Base-by-base conservation (phyloP, 805 yeast species). In the Candida ipomoeae region DNA sequence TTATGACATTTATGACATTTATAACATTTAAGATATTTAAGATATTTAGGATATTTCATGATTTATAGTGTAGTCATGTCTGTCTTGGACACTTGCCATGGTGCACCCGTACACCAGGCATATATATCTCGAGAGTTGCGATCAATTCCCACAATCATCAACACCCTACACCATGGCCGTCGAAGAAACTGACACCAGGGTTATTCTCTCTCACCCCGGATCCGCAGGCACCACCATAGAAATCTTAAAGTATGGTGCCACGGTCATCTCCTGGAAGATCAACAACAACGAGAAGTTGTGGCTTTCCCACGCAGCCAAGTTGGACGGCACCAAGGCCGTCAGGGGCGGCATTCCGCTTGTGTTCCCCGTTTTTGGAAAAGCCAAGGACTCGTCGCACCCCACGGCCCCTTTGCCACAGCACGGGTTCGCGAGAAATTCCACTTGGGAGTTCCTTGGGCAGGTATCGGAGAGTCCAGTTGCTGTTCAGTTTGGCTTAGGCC, bases 291-390 rank as follows among this genome's bases (percentile, higher is more conserved):
- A 94, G 67, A 91, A 88, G 69, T 75, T 94, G 50, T 94, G 96
- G 96, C 71, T 85, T 31, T 80, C 85, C 6, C 66, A 73, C 10
- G 92, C 80, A 36, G 96, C 98, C 43, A 82, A 83, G 60, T 71
- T 92, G 53, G 98, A 94, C 63, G 98, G 98, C 10, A 71, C 92
- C 41, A 87, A 86, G 63, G 95, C 99, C 1, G 97, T 94, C 17
- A 81, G 99, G 66, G 99, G 99, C 56, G 99, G 99, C 46, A 88
- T 94, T 48, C 99, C 99, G 11, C 73, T 94, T 21, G 98, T 92
- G 7, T 94, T 94, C 78, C 99, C 99, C 2, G 88, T 85, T 1
- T 87, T 87, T 62, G 98, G 99, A 52, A 90, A 83, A 56, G 73
- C 76, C 13, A 74, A 76, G 32, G 75, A 79, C 6, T 77, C 73